Conservation (phyloP, 257 asterid species). For the Solanum piurae region DNA sequence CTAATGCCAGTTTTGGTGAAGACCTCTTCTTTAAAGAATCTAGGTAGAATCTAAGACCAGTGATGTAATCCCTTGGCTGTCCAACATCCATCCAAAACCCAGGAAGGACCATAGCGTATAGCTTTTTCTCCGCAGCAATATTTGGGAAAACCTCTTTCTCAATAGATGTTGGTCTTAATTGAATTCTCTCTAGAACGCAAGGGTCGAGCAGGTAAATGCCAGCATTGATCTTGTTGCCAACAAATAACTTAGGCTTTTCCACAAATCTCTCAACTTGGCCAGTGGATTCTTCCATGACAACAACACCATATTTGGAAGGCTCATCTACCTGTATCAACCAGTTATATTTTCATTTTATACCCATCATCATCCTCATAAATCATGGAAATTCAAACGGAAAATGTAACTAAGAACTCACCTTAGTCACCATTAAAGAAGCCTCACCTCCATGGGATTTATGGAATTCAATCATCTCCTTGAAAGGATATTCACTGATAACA, state of each 20-base stretch:
- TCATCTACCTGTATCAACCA: constrained; percentile 52
- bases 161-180: constrained; percentile 66
- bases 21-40: constrained; percentile 44
- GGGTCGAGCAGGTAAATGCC: constrained; percentile 60
- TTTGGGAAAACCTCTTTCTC: constrained; percentile 68
- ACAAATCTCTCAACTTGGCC: constrained; percentile 69
- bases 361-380: not conserved
- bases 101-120: constrained; percentile 57
- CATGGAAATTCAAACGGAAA: not conserved
- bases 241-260: constrained; percentile 67
- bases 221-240: constrained; percentile 76
- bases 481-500: constrained; percentile 87
- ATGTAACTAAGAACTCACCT: constrained; percentile 15
- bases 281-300: constrained; percentile 50
- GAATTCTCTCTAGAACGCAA: constrained; percentile 48
- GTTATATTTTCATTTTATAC: not conserved
- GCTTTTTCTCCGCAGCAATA: constrained; percentile 42
- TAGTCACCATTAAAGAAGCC: constrained; percentile 93
- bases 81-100: constrained; percentile 90
- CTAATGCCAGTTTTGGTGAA: constrained; percentile 39
- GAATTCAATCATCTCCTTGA: constrained; percentile 75
- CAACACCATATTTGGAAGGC: constrained; percentile 72
- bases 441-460: constrained; percentile 98
- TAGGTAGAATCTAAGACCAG: constrained; percentile 55
- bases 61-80: constrained; percentile 67